Evolutionary conservation across 2,329 filamentous ascomycete species (phyloP).

Genomic region (Xylaria hypoxylon): DNA sequence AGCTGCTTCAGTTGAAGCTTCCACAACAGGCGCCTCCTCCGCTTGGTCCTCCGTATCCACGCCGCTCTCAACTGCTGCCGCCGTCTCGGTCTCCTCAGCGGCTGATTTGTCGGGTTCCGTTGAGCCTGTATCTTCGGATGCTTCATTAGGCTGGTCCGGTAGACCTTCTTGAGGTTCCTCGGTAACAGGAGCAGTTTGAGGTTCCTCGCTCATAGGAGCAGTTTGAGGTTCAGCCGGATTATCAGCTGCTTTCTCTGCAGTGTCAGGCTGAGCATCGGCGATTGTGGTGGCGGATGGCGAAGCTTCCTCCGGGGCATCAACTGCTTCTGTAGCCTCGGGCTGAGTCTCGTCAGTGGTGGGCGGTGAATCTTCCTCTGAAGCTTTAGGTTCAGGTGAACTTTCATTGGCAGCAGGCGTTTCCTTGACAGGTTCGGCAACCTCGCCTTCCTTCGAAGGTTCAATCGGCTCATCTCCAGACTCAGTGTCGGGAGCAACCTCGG

Average conservation of each 20-base stretch:
- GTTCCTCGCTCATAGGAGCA: slow-evolving; percentile 2
- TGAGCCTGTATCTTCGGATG: not conserved
- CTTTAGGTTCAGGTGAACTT: slow-evolving; percentile 20
- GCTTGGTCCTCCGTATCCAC: slow-evolving; percentile 1
- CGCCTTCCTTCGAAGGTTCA: not conserved
- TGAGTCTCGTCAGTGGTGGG: slow-evolving; percentile 9
- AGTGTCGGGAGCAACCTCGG: not conserved
- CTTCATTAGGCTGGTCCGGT: slow-evolving; percentile 9
- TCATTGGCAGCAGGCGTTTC: slow-evolving; percentile 12
- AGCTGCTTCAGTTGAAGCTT: slow-evolving; percentile 12
- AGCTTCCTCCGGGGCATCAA: slow-evolving; percentile 13
- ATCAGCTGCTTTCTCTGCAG: slow-evolving; percentile 11
- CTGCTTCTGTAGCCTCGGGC: slow-evolving; percentile 12
- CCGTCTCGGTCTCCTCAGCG: not conserved
- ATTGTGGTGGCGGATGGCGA: not conserved
- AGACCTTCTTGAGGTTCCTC: slow-evolving; percentile 14
- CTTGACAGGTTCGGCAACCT: slow-evolving; percentile 13
- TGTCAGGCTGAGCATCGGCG: slow-evolving; percentile 5
- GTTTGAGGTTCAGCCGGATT: slow-evolving; percentile 14
- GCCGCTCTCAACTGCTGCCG: not conserved
- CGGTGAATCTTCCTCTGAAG: not conserved
- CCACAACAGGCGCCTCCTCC: slow-evolving; percentile 11
- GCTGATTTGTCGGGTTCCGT: slow-evolving; percentile 16
- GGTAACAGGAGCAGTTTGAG: slow-evolving; percentile 3
- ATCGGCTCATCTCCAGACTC: slow-evolving; percentile 12